Evolutionary conservation across 306 rosid species (phyloP).

Genomic region (Rubus parviflorus): DNA sequence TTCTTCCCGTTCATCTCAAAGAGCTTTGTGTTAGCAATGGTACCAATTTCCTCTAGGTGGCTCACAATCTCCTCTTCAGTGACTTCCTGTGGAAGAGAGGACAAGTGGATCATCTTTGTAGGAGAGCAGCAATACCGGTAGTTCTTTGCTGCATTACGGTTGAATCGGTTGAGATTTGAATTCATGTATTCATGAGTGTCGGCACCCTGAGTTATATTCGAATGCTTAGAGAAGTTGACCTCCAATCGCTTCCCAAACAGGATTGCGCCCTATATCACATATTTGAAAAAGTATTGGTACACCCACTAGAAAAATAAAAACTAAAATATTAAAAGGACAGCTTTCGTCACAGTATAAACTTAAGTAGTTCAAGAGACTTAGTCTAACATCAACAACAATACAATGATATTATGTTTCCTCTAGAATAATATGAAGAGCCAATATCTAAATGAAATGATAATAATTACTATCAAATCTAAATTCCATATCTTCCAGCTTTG

Average conservation of each 20-base stretch:
- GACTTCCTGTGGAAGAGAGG: conserved; percentile 88
- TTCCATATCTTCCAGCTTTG: not conserved
- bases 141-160: conserved; percentile 98
- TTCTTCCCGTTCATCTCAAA: conserved; percentile 99
- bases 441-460: not conserved
- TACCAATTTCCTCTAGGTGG: conserved; percentile 79
- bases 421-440: not conserved
- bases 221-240: conserved; percentile 92
- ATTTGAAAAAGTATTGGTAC: conserved; percentile 13
- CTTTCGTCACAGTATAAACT: not conserved
- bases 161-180: conserved; percentile 95
- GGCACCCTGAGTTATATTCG: conserved; percentile 89
- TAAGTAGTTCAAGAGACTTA: not conserved
- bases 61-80: conserved; percentile 79
- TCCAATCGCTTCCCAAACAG: conserved; percentile 89
- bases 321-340: not conserved
- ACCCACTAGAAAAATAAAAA: not conserved
- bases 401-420: not conserved
- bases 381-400: conserved; percentile 3
- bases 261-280: conserved; percentile 63
- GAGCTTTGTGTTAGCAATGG: conserved; percentile 72
- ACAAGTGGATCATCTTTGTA: conserved; percentile 84
- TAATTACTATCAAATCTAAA: too few relatives aligned
- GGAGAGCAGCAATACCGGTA: conserved; percentile 98
- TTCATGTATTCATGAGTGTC: conserved; percentile 84